phyloP scores from a whole-genome alignment of 306 rosid genomes.

The Oxytropis ochrocephala region DNA sequence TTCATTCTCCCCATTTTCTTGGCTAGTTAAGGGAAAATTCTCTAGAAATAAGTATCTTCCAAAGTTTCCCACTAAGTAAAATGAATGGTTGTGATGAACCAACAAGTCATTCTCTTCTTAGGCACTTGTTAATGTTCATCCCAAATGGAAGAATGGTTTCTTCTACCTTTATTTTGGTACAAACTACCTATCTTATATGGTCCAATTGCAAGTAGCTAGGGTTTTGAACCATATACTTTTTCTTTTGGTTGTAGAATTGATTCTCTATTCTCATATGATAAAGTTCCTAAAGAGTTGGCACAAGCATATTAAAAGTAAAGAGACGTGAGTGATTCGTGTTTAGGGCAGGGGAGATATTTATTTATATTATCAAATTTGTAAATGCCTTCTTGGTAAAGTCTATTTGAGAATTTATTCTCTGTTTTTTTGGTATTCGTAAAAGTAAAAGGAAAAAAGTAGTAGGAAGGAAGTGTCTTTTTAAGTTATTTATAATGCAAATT shows the following conservation, averaged over 20 bases:
- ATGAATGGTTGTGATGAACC: conserved; percentile 31
- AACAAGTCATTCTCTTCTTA: conserved; percentile 32
- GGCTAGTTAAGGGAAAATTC: conserved; percentile 30
- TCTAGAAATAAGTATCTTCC: background rate
- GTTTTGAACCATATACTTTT: conserved; percentile 15
- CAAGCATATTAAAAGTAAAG: conserved; percentile 39
- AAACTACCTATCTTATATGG: conserved; percentile 41
- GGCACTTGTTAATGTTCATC: conserved; percentile 27
- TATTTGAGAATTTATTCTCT: conserved; percentile 20
- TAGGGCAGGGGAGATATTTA: conserved; percentile 1
- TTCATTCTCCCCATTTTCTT: background rate
- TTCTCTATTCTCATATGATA: conserved; percentile 34
- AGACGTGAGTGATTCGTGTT: conserved; percentile 17
- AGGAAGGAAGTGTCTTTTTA: background rate
- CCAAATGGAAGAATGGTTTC: conserved; percentile 20
- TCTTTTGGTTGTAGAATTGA: conserved; percentile 22
- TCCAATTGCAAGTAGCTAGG: conserved; percentile 23
- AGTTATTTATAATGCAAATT: background rate
- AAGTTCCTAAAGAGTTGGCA: conserved; percentile 35
- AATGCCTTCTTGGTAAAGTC: conserved; percentile 19
- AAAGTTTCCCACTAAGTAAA: conserved; percentile 26
- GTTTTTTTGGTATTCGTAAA: conserved; percentile 1
- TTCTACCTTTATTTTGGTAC: conserved; percentile 5
- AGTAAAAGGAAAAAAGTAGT: background rate
- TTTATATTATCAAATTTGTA: conserved; percentile 19